Evolutionary conservation across 768 basidiomycete species (phyloP), one percentile per base, ranked within the genome.

Genomic region (Suillus fuscotomentosus): DNA sequence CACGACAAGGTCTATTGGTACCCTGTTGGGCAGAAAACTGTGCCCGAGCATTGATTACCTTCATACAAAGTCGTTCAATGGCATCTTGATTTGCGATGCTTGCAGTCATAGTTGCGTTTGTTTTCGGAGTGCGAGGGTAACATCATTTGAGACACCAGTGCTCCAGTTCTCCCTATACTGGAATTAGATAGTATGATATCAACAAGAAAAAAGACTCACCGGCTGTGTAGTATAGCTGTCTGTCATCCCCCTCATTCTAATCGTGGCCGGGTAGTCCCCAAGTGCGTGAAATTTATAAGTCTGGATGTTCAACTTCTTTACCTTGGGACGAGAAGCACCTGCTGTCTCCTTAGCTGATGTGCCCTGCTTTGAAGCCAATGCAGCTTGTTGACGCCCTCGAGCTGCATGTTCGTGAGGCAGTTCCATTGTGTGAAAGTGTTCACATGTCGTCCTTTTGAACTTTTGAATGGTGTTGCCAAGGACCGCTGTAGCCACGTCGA

Each of bases 41-140:
- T 15, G 27, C 36, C 4, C 27, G 34, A 39, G 55, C 56, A 24
- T 43, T 42, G 47, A 42, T 64, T 66, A 75, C 55, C 64, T 65
- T 61, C 66, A 57, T 47, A 65, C 73, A 31, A 38, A 60, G 13
- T 61, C 68, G 17, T 63, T 70, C 60, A 34, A 71, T 66, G 5
- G 63, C 56, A 27, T 71, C 63, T 14, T 67, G 69, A 13, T 63
- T 48, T 1, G 73, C 71, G 50, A 82, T 78, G 20, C 56, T 80
- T 75, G 1, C 59, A 6, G 0, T 53, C 42, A 17, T 67, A 61
- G 34, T 73, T 3, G 22, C 27, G 2, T 62, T 60, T 4, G 68
- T 72, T 63, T 80, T 81, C 63, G 78, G 78, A 0, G 79, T 79
- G 1, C 70, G 57, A 0, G 61, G 68, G 60, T 81, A 83, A 38